These are phyloP conservation scores for Rhytidiadelphus loreus DNA, from an alignment of 225 moss, liverwort and hornwort genomes.

Conservation along the genomic window DNA sequence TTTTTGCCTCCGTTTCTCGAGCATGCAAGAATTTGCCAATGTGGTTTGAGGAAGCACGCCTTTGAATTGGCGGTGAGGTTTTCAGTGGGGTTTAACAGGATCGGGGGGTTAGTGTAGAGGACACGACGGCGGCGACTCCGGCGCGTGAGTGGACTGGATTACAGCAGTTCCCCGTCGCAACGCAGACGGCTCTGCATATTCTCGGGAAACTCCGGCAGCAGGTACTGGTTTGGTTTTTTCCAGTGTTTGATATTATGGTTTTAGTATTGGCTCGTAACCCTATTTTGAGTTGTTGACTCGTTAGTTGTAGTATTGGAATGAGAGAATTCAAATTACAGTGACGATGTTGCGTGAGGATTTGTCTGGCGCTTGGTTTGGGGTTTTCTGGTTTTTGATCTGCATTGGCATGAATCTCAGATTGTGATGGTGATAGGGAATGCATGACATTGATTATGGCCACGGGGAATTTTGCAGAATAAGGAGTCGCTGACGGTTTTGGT, in stretches of 20 bases:
- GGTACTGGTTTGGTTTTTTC: slow-evolving; percentile 8
- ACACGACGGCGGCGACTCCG: slow-evolving; percentile 27
- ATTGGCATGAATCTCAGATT: not conserved
- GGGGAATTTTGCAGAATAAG: slow-evolving; percentile 42
- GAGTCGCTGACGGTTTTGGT: slow-evolving; percentile 71
- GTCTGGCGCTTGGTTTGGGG: not conserved
- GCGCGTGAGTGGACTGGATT: slow-evolving; percentile 86
- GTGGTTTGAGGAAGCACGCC: not conserved
- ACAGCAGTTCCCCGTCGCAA: slow-evolving; percentile 81
- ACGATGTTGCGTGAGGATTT: not conserved
- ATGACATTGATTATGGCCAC: not conserved
- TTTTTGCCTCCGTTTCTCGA: not conserved
- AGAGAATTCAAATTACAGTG: not conserved
- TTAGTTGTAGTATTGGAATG: not conserved
- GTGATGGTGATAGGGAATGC: not conserved
- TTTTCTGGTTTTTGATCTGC: not conserved
- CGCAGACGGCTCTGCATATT: slow-evolving; percentile 75
- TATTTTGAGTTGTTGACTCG: not conserved
- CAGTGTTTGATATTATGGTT: not conserved
- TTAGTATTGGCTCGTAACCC: not conserved
- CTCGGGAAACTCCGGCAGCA: slow-evolving; percentile 74
- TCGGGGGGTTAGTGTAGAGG: not conserved
- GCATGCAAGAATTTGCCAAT: not conserved
- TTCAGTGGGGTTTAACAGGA: not conserved
- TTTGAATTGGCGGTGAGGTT: not conserved